A percentile compares a stretch with the other conserved stretches of the same genome.
These are phyloP conservation scores for Diospyros lotus DNA, from an alignment of 148 eudicot species.

Conservation along the genomic window DNA sequence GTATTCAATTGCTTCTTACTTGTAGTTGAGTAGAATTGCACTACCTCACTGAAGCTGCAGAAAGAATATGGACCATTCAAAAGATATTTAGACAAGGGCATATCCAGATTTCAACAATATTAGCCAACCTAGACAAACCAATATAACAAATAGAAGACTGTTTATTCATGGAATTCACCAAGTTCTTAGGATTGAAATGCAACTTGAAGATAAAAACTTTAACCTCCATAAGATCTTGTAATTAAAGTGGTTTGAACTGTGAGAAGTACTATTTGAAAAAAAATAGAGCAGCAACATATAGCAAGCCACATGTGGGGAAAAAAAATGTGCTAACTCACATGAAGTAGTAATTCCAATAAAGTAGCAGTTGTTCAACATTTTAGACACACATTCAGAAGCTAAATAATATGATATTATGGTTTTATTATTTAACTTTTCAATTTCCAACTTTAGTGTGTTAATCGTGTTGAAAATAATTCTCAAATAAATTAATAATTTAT, in stretches of 20 bases:
- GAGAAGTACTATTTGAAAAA: not conserved
- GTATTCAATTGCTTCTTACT: constrained; percentile 40
- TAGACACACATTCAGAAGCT: no score
- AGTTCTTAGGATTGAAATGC: no score
- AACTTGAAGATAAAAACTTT: not conserved
- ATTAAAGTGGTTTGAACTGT: not conserved
- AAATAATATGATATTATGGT: no score
- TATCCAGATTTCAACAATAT: not conserved
- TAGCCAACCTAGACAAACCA: not conserved
- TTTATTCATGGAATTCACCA: not conserved
- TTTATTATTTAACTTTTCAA: no score
- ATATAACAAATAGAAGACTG: not conserved
- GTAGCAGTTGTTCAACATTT: no score
- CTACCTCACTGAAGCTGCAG: constrained; percentile 79
- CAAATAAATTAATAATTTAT: no score
- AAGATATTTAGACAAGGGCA: not conserved
- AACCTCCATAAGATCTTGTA: not conserved
- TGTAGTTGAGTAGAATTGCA: constrained; percentile 48
- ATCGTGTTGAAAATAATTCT: no score
- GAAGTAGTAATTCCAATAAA: no score
- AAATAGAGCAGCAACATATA: no score
- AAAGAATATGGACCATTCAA: not conserved
- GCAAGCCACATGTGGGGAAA: no score
- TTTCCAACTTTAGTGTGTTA: no score
- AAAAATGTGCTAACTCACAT: no score